Evolutionary conservation across 2,329 filamentous ascomycete species (phyloP).

Genomic region (Metarhizium robertsii): DNA sequence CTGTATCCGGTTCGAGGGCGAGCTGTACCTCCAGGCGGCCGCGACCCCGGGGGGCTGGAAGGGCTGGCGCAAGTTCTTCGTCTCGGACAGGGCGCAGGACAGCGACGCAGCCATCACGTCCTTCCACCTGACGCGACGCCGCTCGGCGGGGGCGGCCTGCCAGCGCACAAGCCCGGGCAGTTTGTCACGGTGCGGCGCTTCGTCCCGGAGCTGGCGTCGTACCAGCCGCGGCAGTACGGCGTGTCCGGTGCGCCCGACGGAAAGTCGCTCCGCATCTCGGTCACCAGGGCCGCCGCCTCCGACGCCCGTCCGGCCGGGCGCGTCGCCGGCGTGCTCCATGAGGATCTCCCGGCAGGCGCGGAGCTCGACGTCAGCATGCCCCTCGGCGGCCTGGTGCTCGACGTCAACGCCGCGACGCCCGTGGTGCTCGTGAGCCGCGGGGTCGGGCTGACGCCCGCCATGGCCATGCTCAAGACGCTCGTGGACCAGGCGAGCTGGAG

Average conservation of each 20-base stretch:
- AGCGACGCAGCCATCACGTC: constrained; percentile 52
- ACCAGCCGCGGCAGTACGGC: constrained; percentile 60
- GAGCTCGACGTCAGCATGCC: constrained; percentile 54
- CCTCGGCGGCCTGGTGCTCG: constrained; percentile 45
- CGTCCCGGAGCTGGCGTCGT: constrained; percentile 44
- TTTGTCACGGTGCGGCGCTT: constrained; percentile 54
- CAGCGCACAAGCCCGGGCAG: constrained; percentile 54
- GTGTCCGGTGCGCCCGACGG: constrained; percentile 51
- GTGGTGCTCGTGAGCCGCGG: constrained; percentile 48
- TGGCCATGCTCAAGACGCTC: constrained; percentile 46
- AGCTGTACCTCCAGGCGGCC: constrained; percentile 42
- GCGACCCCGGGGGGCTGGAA: constrained; percentile 38
- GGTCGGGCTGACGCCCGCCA: constrained; percentile 43
- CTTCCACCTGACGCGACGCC: constrained; percentile 55
- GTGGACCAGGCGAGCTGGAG: constrained; percentile 27
- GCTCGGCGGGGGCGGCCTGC: constrained; percentile 45
- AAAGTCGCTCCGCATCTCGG: constrained; percentile 55
- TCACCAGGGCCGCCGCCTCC: constrained; percentile 45
- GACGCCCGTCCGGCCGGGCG: constrained; percentile 45
- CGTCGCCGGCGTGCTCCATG: constrained; percentile 57
- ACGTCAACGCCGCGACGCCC: constrained; percentile 28
- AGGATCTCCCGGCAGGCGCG: constrained; percentile 47
- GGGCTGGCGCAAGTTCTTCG: constrained; percentile 55
- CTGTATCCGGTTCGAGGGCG: constrained; percentile 52
- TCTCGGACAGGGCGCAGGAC: constrained; percentile 52